Conservation (phyloP, 495 filamentous ascomycete species). For the Penicillium longicatenatum region DNA sequence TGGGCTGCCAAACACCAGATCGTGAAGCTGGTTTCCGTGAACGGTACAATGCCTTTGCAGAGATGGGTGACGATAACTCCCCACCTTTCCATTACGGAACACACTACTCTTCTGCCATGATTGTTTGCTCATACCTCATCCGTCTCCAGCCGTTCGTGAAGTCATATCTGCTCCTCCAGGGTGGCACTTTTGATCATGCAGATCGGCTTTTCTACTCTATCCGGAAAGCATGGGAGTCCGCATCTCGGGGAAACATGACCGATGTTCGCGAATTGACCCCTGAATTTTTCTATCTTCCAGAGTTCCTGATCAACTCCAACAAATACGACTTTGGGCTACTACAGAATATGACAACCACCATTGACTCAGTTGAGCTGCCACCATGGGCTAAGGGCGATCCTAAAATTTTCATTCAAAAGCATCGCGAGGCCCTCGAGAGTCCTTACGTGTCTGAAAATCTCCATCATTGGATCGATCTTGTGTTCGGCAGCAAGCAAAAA, state of each 20-base stretch:
- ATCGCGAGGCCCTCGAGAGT: constrained; percentile 91
- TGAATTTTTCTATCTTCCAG: constrained; percentile 95
- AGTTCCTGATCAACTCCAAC: constrained; percentile 90
- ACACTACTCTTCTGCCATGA: constrained; percentile 99
- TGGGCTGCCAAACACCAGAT: constrained; percentile 85
- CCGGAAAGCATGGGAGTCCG: constrained; percentile 85
- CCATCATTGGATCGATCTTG: constrained; percentile 93
- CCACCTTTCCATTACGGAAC: constrained; percentile 97
- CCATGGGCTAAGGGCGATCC: constrained; percentile 98
- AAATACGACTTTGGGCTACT: constrained; percentile 87
- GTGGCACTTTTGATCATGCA: constrained; percentile 94
- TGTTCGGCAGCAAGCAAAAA: constrained; percentile 94
- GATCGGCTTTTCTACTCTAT: constrained; percentile 95
- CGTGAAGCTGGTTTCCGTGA: constrained; percentile 78
- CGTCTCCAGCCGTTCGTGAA: constrained; percentile 94
- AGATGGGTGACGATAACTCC: constrained; percentile 78
- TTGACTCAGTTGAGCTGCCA: constrained; percentile 83
- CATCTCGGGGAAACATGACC: constrained; percentile 85
- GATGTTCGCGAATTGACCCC: constrained; percentile 94
- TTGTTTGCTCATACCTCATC: constrained; percentile 94
- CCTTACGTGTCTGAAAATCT: constrained; percentile 88
- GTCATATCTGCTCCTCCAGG: constrained; percentile 95
- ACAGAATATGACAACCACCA: constrained; percentile 74
- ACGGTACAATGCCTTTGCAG: constrained; percentile 82
- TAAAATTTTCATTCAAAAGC: constrained; percentile 91